Evolutionary conservation across 148 eudicot species (phyloP), one percentile per base, ranked within the genome.

Genomic region (Tetragonia tetragonoides): DNA sequence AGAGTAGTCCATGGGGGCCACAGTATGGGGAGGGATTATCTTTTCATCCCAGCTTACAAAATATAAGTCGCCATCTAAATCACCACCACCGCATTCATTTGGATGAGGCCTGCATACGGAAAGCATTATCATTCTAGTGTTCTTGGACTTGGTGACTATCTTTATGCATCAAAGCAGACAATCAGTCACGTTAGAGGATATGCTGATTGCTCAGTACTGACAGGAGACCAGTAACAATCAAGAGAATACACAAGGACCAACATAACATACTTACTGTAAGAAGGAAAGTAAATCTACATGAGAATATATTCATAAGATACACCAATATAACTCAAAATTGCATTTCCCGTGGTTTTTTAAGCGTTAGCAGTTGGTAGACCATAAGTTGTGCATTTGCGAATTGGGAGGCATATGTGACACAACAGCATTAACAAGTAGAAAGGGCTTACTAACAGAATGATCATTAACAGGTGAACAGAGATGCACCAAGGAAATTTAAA

Each of bases 81-180:
- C 99, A 71, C 99, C 97, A 53, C 99, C 99, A 6, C 97, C 91
- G 85, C 99, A 95, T 85, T 93, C 99, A 81, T 93, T 95, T 76
- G 99, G 94, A 80, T 95, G 99, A 82, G 97, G 97, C 93, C 97
- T 95, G 91, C 83, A 79, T 54, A 47, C 1, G 20, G 57, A 68
- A 66, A 75, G 74, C 70, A 62, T 38, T 47, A 37, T 42, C 17
- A 78, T 61, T 69, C 68, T 60, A 18, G 67, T 20, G 14, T 16
- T 34, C 18, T 67, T 74, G 24, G 37, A 16, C 37, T 37, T 37
- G n/a, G 41, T 42, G 47, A 49, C 49, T 20, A 79, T 62, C 61
- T 40, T 67, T 38, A 73, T 17, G 41, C 24, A 41, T 39, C 40
- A 40, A 17, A 69, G 20, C 11, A 8, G 17, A 64, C 56, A 71